phyloP scores from a whole-genome alignment of 768 basidiomycete species.

The Myochromella boudieri region DNA sequence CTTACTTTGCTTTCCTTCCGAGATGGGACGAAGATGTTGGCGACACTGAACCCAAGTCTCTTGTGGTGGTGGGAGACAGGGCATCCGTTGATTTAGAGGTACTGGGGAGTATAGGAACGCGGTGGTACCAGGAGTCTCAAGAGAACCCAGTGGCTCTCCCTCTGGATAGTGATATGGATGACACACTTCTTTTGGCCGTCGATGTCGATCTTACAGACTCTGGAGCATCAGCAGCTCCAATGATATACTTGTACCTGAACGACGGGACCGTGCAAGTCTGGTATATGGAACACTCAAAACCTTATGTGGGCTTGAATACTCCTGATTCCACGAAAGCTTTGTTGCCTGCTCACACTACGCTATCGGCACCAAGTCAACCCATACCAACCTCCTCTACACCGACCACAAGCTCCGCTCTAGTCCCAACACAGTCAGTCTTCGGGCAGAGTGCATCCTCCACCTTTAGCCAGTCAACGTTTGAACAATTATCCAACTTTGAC shows the following conservation, averaged over 20 bases:
- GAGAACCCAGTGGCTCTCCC: conserved; percentile 63
- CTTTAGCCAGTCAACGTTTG: conserved; percentile 29
- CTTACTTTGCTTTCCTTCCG: conserved; percentile 37
- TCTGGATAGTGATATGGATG: conserved; percentile 65
- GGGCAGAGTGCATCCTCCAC: conserved; percentile 20
- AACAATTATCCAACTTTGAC: conserved; percentile 22
- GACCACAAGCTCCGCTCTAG: conserved; percentile 17
- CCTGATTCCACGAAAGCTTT: conserved; percentile 12
- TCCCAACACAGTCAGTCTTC: conserved; percentile 6
- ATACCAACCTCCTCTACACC: conserved; percentile 11
- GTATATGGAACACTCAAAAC: conserved; percentile 60
- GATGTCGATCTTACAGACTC: conserved; percentile 64
- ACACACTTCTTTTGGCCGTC: conserved; percentile 66
- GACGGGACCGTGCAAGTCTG: conserved; percentile 79
- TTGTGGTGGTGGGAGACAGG: conserved; percentile 45
- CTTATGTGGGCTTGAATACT: conserved; percentile 59
- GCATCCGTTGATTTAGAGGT: conserved; percentile 49
- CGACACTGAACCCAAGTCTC: conserved; percentile 36
- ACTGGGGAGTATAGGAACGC: conserved; percentile 35
- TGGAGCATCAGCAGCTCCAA: conserved; percentile 40
- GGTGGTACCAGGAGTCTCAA: conserved; percentile 50
- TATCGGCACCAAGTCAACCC: conserved; percentile 24
- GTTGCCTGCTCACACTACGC: conserved; percentile 1
- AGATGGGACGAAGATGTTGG: conserved; percentile 46
- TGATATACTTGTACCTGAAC: conserved; percentile 74